phyloP scores from a whole-genome alignment of 2,329 filamentous ascomycete genomes.

The Colletotrichum horii region DNA sequence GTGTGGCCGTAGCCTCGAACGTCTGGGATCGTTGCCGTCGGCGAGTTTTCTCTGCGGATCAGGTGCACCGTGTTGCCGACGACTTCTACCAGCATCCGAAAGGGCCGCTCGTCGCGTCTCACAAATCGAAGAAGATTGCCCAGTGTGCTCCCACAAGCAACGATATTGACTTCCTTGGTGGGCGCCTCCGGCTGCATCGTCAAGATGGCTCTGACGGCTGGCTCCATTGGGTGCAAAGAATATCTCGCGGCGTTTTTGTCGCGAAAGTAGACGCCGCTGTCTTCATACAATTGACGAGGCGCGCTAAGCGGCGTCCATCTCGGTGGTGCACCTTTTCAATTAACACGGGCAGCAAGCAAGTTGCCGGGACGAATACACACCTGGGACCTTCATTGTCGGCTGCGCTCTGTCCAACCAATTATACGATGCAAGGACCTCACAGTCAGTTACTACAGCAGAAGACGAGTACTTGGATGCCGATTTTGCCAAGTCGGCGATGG shows the following conservation, averaged over 20 bases:
- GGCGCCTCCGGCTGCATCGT: too few species aligned
- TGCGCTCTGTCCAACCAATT: slow-evolving; percentile 36
- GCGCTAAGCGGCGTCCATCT: too few species aligned
- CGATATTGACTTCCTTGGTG: slow-evolving; percentile 34
- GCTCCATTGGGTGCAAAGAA: too few species aligned
- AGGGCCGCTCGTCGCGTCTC: slow-evolving; percentile 47
- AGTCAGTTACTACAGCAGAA: slow-evolving; percentile 4
- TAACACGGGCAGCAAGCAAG: neutral
- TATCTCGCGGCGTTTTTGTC: too few species aligned
- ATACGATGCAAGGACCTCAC: slow-evolving; percentile 36
- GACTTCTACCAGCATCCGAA: slow-evolving; percentile 63
- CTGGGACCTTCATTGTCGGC: slow-evolving; percentile 36
- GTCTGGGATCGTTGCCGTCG: slow-evolving; percentile 58
- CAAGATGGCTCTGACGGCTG: too few species aligned
- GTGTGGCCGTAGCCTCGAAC: slow-evolving; percentile 68
- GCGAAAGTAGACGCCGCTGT: too few species aligned
- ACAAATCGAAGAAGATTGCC: slow-evolving; percentile 66
- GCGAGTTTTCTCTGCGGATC: slow-evolving; percentile 64
- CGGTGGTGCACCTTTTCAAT: too few species aligned
- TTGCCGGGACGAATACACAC: slow-evolving; percentile 20
- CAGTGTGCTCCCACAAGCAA: slow-evolving; percentile 65
- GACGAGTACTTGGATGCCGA: neutral
- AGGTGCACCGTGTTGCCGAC: slow-evolving; percentile 66
- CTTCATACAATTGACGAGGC: too few species aligned
- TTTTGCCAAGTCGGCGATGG: neutral